Conservation (phyloP, 805 yeast genomes). For the Saturnispora kantuleensis region DNA sequence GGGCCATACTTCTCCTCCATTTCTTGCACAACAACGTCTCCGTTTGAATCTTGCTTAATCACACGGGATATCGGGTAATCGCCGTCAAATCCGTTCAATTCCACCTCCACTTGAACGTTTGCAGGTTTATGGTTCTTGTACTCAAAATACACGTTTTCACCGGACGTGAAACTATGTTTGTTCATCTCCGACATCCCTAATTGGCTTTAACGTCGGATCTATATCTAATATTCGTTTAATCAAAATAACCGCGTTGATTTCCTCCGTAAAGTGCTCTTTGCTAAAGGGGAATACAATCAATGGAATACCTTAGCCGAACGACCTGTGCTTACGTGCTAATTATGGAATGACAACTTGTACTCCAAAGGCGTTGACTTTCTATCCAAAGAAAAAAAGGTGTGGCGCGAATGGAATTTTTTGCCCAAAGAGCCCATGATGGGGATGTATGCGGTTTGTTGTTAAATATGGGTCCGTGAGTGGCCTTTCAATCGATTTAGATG, state of each 20-base stretch:
- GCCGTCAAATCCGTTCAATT: slow-evolving; percentile 43
- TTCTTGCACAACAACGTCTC: slow-evolving; percentile 66
- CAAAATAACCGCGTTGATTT: neutral
- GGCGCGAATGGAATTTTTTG: too few relatives aligned
- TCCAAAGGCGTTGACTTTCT: too few relatives aligned
- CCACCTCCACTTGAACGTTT: slow-evolving; percentile 29
- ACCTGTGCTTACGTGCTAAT: too few relatives aligned
- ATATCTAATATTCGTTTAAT: neutral
- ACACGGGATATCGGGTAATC: slow-evolving; percentile 69
- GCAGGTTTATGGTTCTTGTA: slow-evolving; percentile 4
- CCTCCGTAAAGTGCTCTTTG: too few relatives aligned
- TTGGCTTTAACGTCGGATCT: neutral
- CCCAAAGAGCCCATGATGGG: too few relatives aligned
- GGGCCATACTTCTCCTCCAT: slow-evolving; percentile 18
- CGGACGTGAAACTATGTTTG: slow-evolving; percentile 13
- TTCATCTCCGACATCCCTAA: neutral
- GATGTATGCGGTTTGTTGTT: too few relatives aligned
- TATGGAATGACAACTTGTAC: too few relatives aligned
- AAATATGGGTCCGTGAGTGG: too few relatives aligned
- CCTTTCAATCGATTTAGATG: too few relatives aligned
- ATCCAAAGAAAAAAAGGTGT: too few relatives aligned
- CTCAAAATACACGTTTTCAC: slow-evolving; percentile 20
- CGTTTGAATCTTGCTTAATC: slow-evolving; percentile 56
- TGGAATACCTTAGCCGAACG: too few relatives aligned
- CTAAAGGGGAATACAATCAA: too few relatives aligned